A percentile compares a stretch with the other conserved stretches of the same genome.
These are phyloP conservation scores for Dactylonectria macrodidyma DNA, from an alignment of 2,329 filamentous ascomycete genomes.

Conservation along the genomic window DNA sequence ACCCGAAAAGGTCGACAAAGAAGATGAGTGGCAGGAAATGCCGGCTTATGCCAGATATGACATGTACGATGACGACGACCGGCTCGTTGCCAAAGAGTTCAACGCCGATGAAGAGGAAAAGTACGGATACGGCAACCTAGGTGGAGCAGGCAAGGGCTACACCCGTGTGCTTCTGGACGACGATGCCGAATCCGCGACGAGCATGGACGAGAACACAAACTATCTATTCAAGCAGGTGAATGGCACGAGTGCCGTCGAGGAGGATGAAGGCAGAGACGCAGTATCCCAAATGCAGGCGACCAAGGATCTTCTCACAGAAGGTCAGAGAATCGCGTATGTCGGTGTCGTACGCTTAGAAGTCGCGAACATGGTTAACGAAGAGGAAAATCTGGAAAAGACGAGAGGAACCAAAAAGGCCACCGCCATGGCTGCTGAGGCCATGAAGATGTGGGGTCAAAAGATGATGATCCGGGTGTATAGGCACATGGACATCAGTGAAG, in stretches of 20 bases:
- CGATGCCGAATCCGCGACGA: slow-evolving; percentile 92
- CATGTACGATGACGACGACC: slow-evolving; percentile 95
- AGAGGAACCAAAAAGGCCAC: slow-evolving; percentile 81
- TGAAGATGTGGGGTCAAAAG: slow-evolving; percentile 97
- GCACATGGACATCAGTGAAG: slow-evolving; percentile 95
- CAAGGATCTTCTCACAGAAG: slow-evolving; percentile 94
- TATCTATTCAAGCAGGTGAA: slow-evolving; percentile 89
- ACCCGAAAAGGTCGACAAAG: slow-evolving; percentile 65
- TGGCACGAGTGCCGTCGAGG: slow-evolving; percentile 73
- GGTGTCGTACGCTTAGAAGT: slow-evolving; percentile 88
- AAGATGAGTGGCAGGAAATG: slow-evolving; percentile 94
- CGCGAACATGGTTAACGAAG: slow-evolving; percentile 80
- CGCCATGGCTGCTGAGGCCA: slow-evolving; percentile 79
- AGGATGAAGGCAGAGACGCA: slow-evolving; percentile 89
- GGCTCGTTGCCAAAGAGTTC: slow-evolving; percentile 86
- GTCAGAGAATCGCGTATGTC: slow-evolving; percentile 96
- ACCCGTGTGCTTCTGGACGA: slow-evolving; percentile 96
- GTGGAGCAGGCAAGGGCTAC: slow-evolving; percentile 94
- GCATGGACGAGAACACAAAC: slow-evolving; percentile 96
- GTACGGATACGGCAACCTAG: slow-evolving; percentile 81
- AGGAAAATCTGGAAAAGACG: slow-evolving; percentile 73
- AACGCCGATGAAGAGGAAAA: slow-evolving; percentile 78
- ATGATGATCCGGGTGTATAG: slow-evolving; percentile 96
- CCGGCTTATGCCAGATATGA: slow-evolving; percentile 93
- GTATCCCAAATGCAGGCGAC: slow-evolving; percentile 94